These are phyloP conservation scores for Pezicula radicicola DNA, from an alignment of 2,329 filamentous ascomycete genomes.

Conservation along the genomic window DNA sequence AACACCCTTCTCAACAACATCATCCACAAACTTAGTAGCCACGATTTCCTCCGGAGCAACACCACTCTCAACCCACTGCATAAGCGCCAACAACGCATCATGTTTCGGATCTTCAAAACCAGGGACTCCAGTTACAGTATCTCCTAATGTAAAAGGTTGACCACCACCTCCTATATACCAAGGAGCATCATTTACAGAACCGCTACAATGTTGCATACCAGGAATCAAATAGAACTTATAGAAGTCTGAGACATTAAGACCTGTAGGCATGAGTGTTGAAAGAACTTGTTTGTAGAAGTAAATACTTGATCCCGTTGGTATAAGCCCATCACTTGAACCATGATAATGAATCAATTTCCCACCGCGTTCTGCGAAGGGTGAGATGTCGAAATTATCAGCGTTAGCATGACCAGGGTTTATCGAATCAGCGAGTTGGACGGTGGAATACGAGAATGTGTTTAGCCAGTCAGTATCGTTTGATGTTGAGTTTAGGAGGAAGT, in stretches of 20 bases:
- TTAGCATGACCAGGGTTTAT: slow-evolving; percentile 45
- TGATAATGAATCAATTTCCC: slow-evolving; percentile 18
- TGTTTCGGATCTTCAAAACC: slow-evolving; percentile 37
- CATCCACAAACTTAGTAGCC: slow-evolving; percentile 36
- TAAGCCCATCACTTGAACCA: slow-evolving; percentile 38
- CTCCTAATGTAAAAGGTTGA: slow-evolving; percentile 27
- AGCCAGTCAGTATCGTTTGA: slow-evolving; percentile 32
- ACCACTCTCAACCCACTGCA: slow-evolving; percentile 45
- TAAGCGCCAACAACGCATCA: slow-evolving; percentile 46
- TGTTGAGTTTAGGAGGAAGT: slow-evolving; percentile 7
- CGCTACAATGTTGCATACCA: slow-evolving; percentile 46
- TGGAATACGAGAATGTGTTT: slow-evolving; percentile 34
- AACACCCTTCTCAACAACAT: slow-evolving; percentile 34
- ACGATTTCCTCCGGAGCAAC: slow-evolving; percentile 28
- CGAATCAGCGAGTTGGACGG: slow-evolving; percentile 28
- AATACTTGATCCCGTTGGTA: slow-evolving; percentile 46
- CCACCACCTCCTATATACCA: slow-evolving; percentile 35
- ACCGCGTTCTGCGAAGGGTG: slow-evolving; percentile 37
- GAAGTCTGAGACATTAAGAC: slow-evolving; percentile 35
- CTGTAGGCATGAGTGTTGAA: slow-evolving; percentile 33
- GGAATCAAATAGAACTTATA: slow-evolving; percentile 48
- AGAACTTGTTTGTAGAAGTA: slow-evolving; percentile 49
- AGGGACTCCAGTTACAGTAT: slow-evolving; percentile 31
- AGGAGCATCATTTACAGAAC: slow-evolving; percentile 33
- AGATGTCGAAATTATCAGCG: slow-evolving; percentile 44